Conservation (phyloP, 345 rosid genomes). For the Viola odorata region DNA sequence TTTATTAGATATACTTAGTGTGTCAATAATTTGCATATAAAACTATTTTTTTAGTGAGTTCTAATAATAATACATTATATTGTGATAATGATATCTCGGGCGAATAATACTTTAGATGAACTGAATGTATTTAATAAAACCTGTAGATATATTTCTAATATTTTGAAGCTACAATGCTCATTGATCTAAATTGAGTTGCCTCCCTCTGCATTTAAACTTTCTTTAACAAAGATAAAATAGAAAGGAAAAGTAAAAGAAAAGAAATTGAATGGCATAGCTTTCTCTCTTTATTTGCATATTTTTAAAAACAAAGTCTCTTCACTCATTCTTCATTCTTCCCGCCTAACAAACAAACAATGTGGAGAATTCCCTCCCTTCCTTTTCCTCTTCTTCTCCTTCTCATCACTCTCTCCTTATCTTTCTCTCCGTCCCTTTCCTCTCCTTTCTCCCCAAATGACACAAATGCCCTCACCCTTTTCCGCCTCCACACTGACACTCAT, state of each 20-base stretch:
- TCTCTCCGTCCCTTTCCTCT: slow-evolving; percentile 3
- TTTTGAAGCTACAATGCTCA: too few relatives aligned
- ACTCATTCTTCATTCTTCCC: slow-evolving; percentile 32
- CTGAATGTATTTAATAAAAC: too few relatives aligned
- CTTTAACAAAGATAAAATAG: neutral
- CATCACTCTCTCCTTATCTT: neutral
- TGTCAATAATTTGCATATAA: too few relatives aligned
- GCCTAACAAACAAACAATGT: slow-evolving; percentile 34
- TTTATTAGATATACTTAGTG: too few relatives aligned
- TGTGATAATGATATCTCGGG: too few relatives aligned
- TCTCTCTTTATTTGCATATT: neutral
- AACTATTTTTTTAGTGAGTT: too few relatives aligned
- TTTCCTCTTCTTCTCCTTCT: neutral
- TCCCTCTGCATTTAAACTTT: slow-evolving; percentile 7
- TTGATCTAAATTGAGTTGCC: neutral
- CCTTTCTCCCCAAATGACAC: slow-evolving; percentile 52
- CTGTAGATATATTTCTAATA: too few relatives aligned
- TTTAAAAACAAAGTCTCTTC: slow-evolving; percentile 13
- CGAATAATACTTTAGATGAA: too few relatives aligned
- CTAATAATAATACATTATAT: too few relatives aligned
- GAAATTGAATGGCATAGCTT: neutral
- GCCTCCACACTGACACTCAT: slow-evolving; percentile 71
- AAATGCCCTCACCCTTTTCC: slow-evolving; percentile 65
- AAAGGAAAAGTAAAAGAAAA: neutral
- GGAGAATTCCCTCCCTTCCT: slow-evolving; percentile 11